Evolutionary conservation across 2,329 filamentous ascomycete species (phyloP), one percentile per base, ranked within the genome.

Genomic region (Fusarium sp.): DNA sequence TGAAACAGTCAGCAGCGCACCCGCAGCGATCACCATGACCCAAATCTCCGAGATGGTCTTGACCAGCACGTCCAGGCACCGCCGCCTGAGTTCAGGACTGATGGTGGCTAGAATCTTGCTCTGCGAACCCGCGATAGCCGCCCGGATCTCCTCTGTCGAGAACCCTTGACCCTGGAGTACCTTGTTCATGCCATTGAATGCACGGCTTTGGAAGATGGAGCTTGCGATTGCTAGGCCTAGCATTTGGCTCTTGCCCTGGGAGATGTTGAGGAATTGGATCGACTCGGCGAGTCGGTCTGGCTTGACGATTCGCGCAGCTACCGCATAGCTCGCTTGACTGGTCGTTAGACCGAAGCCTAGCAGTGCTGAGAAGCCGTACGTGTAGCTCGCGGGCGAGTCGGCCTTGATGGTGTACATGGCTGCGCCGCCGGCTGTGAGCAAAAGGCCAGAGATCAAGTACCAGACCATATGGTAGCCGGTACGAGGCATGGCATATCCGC

Each of bases 301-400:
- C 20, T 56, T 40, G 20, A 70, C 66, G 8, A 67, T 29, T 6
- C 22, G 16, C 7, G 42, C 33, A 1, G 69, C 67, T 7, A 72
- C 57, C 2, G 69, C 51, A 36, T 58, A 58, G 11, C 67, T 46
- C 2, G 70, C 65, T 22, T 71, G 67, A 36, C 62, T 71, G n/a
- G 61, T 27, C 4, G 69, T 66, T 10, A 73, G 51, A 6, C 72
- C 70, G n/a, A 74, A 66, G 14, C 67, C 70, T 24, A 73, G n/a
- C n/a, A 74, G 57, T 4, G 57, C 61, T 2, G 65, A 64, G 46
- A 72, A 74, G 36, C 74, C 73, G 65, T 75, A 75, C 1, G 71
- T 74, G 46, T 76, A 62, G 31, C 67, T 69, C 4, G 63, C 58
- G 12, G 74, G 66, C 1, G 68, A 72, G n/a, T 58, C 56, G 17